Percentiles rank a stretch among this genome's conserved stretches.
Evolutionary conservation across 179 eudicot species (phyloP).

Genomic region (Silene vulgaris): DNA sequence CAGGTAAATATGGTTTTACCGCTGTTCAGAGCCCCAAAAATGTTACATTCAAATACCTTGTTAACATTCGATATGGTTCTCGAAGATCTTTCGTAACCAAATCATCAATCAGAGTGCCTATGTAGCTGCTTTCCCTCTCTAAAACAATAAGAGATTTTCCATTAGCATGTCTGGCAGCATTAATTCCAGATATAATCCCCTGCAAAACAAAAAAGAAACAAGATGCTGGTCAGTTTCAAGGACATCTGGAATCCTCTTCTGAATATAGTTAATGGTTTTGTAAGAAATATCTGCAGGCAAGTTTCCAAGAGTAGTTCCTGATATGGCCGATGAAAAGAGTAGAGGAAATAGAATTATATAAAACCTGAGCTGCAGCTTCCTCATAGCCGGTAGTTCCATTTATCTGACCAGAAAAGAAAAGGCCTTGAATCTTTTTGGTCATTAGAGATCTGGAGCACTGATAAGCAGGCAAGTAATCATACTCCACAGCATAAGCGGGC

Average conservation of each 20-base stretch:
- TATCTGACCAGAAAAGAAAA: slow-evolving; percentile 98
- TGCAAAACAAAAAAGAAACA: slow-evolving; percentile 22
- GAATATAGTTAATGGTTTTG: neutral
- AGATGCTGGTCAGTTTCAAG: slow-evolving; percentile 17
- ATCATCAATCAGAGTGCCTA: slow-evolving; percentile 95
- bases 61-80: slow-evolving; percentile 96
- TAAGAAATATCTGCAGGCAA: slow-evolving; percentile 3
- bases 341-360: neutral
- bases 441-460: slow-evolving; percentile 95
- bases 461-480: slow-evolving; percentile 92
- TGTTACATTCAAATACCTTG: slow-evolving; percentile 47
- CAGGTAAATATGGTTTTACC: slow-evolving; percentile 3
- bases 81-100: slow-evolving; percentile 94
- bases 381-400: slow-evolving; percentile 99
- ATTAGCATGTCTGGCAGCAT: slow-evolving; percentile 94
- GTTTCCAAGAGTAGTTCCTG: neutral
- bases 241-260: neutral
- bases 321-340: neutral
- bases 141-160: slow-evolving; percentile 71
- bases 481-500: slow-evolving; percentile 98
- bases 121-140: slow-evolving; percentile 97
- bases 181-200: slow-evolving; percentile 94
- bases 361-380: slow-evolving; percentile 99
- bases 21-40: neutral
- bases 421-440: slow-evolving; percentile 94